A percentile compares a stretch with the other conserved stretches of the same genome.
Evolutionary conservation across 768 basidiomycete genomes (phyloP).

Genomic region (Naganishia friedmannii): DNA sequence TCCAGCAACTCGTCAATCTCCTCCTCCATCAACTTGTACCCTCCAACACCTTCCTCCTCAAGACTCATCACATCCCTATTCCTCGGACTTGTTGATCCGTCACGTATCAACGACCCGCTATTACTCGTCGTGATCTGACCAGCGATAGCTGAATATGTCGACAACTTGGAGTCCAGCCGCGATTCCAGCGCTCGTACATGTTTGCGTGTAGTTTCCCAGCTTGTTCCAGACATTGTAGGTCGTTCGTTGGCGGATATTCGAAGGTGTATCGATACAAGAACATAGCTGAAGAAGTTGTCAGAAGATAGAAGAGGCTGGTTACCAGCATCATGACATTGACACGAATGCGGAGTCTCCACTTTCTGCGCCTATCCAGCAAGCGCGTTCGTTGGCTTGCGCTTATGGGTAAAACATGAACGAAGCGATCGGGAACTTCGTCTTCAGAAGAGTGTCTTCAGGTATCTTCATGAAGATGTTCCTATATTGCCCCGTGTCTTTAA

Average conservation of each 20-base stretch:
- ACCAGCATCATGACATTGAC: not conserved
- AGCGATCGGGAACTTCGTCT: not conserved
- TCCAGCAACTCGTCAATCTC: constrained; percentile 81
- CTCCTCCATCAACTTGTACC: constrained; percentile 66
- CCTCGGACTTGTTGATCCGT: constrained; percentile 35
- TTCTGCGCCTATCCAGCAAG: not conserved
- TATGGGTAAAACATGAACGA: constrained; percentile 21
- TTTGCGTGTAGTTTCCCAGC: constrained; percentile 81
- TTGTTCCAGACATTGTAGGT: constrained; percentile 33
- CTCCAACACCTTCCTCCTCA: constrained; percentile 63
- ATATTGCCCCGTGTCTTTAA: not conserved
- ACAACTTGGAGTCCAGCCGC: constrained; percentile 83
- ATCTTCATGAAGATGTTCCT: not conserved
- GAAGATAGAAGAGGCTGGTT: constrained; percentile 1
- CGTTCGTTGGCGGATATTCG: constrained; percentile 27
- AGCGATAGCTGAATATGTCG: constrained; percentile 82
- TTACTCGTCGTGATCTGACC: constrained; percentile 54
- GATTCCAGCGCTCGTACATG: constrained; percentile 93
- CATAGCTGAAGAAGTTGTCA: no score
- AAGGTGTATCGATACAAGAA: constrained; percentile 29
- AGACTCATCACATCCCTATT: constrained; percentile 62
- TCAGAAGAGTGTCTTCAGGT: not conserved
- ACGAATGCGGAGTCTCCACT: constrained; percentile 17
- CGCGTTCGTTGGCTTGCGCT: not conserved
- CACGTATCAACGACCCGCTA: constrained; percentile 32